A percentile compares a stretch with the other conserved stretches of the same genome.
These are phyloP conservation scores for Acmispon strigosus DNA, from an alignment of 306 rosid genomes.

Conservation along the genomic window DNA sequence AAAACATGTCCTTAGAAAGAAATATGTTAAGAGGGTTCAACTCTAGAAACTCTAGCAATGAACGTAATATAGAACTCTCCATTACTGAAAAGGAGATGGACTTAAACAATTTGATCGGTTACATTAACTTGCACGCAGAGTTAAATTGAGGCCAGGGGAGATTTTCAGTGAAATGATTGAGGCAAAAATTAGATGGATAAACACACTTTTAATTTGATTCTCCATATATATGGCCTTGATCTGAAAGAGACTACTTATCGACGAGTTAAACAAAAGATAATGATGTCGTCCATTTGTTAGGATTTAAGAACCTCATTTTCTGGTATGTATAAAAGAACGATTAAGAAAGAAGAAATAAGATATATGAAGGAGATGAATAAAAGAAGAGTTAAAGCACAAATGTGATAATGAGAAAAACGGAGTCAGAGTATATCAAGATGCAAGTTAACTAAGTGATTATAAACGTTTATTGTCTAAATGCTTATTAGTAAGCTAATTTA, in stretches of 20 bases:
- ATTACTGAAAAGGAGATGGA: neutral
- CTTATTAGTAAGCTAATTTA: no score
- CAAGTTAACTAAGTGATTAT: no score
- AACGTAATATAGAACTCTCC: neutral
- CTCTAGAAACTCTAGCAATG: neutral
- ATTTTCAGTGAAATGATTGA: neutral
- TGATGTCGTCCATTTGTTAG: no score
- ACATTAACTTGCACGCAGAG: slow-evolving; percentile 15
- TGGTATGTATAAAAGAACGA: no score
- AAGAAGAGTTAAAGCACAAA: no score
- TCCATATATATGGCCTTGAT: neutral
- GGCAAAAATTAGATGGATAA: slow-evolving; percentile 9
- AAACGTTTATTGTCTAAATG: no score
- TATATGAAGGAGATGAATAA: no score
- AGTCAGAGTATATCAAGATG: no score
- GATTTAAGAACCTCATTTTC: no score
- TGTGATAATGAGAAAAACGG: no score
- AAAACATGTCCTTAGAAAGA: neutral
- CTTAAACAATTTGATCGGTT: neutral
- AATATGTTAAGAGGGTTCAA: neutral
- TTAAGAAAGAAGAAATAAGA: no score
- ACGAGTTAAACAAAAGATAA: no score
- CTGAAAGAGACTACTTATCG: neutral
- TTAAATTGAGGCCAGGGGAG: neutral
- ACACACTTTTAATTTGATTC: neutral